Base-by-base conservation (phyloP, 2,329 filamentous ascomycete genomes). In the Xylariaceae sp. region DNA sequence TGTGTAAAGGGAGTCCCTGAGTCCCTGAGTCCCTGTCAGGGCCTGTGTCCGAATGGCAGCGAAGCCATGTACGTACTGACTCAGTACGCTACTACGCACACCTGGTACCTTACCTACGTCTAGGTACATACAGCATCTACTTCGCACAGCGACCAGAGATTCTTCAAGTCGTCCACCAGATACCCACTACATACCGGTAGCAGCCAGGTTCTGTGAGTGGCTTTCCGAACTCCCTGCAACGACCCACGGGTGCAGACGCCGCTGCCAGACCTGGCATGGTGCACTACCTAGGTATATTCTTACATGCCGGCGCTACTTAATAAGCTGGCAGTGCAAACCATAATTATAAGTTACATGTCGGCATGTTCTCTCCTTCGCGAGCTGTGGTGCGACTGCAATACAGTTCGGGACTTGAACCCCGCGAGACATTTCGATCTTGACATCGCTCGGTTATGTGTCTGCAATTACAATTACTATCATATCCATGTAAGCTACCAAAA, bases 311-410 rank as follows among this genome's bases (percentile, higher is more conserved):
- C 13, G 32, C 13, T 34, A 34, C 36, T 53, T 39, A 26, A 51
- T 45, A 41, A 42, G 46, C 47, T 51, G 49, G 57, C 55, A 34
- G 55, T 59, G 57, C 52, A 55, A 55, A 41, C 39, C 50, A 52
- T 42, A 49, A 47, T 47, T 47, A 45, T 43, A 30, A 44, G 47
- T 37, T 52, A 48, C 51, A 54, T 54, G 32, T n/a, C 29, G 21
- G n/a, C 12, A 16, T n/a, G 36, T 5, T 10, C 36, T 16, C 16
- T 34, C 45, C 29, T 45, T 42, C 48, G 21, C 18, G 32, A 47
- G 39, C 32, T 16, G 39, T 42, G 32, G 49, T 52, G 36, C 32
- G 18, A 54, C 51, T 47, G 51, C 51, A 47, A 48, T 15, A 34
- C 3, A 12, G 32, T 34, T 9, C 19, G 40, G 40, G 40, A 42